Evolutionary conservation across 495 filamentous ascomycete genomes (phyloP).

Genomic region (Cercophora newfieldiana): DNA sequence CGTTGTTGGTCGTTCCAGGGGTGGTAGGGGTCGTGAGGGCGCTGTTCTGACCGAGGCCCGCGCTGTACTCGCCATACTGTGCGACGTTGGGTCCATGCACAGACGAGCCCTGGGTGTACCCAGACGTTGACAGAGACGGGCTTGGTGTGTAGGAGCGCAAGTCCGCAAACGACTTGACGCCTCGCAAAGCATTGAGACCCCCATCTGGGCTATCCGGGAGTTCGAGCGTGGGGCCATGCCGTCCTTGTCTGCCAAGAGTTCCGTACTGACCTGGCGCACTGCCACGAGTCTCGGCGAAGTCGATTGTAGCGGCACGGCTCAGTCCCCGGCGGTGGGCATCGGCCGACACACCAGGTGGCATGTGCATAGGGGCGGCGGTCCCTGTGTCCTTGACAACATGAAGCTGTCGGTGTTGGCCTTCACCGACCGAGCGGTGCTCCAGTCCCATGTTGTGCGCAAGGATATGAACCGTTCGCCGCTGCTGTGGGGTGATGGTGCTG

Average conservation of each 20-base stretch:
- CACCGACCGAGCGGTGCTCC: conserved; percentile 83
- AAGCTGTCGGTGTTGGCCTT: conserved; percentile 80
- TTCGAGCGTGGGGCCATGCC: conserved; percentile 67
- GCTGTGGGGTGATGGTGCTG: conserved; percentile 70
- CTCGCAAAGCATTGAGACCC: conserved; percentile 59
- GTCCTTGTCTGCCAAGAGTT: conserved; percentile 72
- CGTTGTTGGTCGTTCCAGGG: conserved; percentile 58
- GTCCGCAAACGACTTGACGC: conserved; percentile 95
- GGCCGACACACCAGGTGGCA: conserved; percentile 62
- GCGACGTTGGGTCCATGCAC: conserved; percentile 61
- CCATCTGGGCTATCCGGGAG: conserved; percentile 80
- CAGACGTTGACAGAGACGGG: conserved; percentile 76
- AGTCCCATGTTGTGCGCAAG: conserved; percentile 94
- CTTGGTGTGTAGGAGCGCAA: conserved; percentile 93
- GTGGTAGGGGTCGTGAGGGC: conserved; percentile 38
- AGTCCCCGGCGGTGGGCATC: conserved; percentile 78
- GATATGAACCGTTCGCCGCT: conserved; percentile 88
- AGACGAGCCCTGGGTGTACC: conserved; percentile 38
- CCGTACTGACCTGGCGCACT: conserved; percentile 67
- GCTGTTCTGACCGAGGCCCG: conserved; percentile 40
- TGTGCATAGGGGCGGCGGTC: conserved; percentile 43
- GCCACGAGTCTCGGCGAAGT: conserved; percentile 87
- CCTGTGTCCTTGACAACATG: conserved; percentile 74
- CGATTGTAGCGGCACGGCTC: conserved; percentile 94
- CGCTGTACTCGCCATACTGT: conserved; percentile 50